Evolutionary conservation across 2,329 filamentous ascomycete species (phyloP), one percentile per base, ranked within the genome.

Genomic region (Exserohilum rostratum): DNA sequence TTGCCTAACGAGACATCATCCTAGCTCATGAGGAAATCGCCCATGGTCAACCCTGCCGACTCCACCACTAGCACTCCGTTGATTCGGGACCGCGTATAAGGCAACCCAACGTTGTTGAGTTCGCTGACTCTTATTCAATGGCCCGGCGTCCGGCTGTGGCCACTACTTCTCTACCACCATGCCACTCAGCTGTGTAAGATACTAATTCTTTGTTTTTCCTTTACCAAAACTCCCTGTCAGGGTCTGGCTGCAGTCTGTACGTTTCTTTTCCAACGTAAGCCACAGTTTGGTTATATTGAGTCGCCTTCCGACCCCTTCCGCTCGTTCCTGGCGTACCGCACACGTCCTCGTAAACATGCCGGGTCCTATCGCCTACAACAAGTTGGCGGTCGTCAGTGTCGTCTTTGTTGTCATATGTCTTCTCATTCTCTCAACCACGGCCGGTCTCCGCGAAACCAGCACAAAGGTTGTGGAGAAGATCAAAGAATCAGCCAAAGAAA

Each of bases 401-500:
- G 43, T 44, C 6, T 42, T 60, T 25, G 31, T 60, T 9, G 37
- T 57, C n/a, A 30, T 60, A 47, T 60, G 39, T n/a, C 29, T 60
- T 6, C 50, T 58, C 10, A 45, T 62, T 12, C 46, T 56, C 22
- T 60, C 54, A 6, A 48, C 55, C 7, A 55, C 57, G 18, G n/a
- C 48, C 9, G 57, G 52, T 17, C 44, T 62, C 5, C 51, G 49
- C 25, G 37, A 51, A 37, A 43, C 37, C 15, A 47, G 57, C 35
- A 50, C 45, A n/a, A 44, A 43, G 6, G 52, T 58, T 1, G 42
- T 62, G 10, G 54, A 55, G 33, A 54, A 50, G 37, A 39, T 60
- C 17, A 62, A 60, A 30, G 60, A 62, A 11, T 50, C 52, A 13
- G 57, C 57, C 10, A 58, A 54, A n/a, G 49, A 34, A 20, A 49